Evolutionary conservation across 1,284 basidiomycete genomes (phyloP), one percentile per base, ranked within the genome.

Genomic region (Erythrobasidium hasegawianum): DNA sequence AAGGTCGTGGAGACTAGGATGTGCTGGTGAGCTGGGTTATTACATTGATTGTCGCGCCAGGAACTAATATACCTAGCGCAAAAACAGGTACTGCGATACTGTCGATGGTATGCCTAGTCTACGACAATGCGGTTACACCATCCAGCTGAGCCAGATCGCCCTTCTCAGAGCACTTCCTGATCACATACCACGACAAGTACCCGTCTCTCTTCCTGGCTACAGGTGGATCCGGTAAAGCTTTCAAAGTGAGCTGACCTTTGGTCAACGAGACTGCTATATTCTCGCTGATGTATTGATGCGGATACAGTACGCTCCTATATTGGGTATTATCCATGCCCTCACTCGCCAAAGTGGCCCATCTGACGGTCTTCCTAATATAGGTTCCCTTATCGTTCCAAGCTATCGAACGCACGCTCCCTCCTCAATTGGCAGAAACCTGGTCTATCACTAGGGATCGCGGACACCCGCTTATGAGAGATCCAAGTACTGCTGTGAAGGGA

Each of bases 21-120:
- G 69, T 94, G 91, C 79, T 93, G 90, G 89, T 91, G 78, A 76
- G 82, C 40, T n/a, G n/a, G n/a, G n/a, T n/a, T n/a, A n/a, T n/a
- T n/a, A n/a, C n/a, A n/a, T n/a, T n/a, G n/a, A n/a, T n/a, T n/a
- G n/a, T n/a, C n/a, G n/a, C n/a, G n/a, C n/a, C n/a, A n/a, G n/a
- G n/a, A n/a, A n/a, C 86, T 87, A 88, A 89, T 72, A 85, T 84
- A n/a, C n/a, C 16, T 87, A 88, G 73, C 82, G 86, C 40, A 20
- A 4, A 39, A 24, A 20, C 20, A 52, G 47, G 49, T 24, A 50
- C 60, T 72, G 71, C 8, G 74, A 74, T 57, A 70, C 69, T 14
- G 65, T 71, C 14, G 88, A 91, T 74, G 84, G 83, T 1, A 81
- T 5, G 33, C 4, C 4, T 11, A 33, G 33, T 11, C 1, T n/a